A percentile compares a stretch with the other conserved stretches of the same genome.
Evolutionary conservation across 306 rosid species (phyloP).

Genomic region (Abrus precatorius): DNA sequence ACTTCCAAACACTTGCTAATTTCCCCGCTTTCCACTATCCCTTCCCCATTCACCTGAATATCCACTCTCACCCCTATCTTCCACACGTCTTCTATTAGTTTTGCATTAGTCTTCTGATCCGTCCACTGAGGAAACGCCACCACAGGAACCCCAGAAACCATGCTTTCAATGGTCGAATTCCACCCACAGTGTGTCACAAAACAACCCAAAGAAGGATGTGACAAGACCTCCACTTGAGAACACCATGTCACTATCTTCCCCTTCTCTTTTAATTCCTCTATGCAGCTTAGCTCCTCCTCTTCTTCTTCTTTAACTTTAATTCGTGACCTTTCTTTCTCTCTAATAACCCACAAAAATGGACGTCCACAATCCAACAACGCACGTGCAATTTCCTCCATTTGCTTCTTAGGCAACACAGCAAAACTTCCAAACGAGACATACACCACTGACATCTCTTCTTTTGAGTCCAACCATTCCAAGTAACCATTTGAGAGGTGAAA

Average conservation of each 20-base stretch:
- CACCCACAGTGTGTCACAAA: slow-evolving; percentile 68
- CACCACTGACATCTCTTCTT: slow-evolving; percentile 51
- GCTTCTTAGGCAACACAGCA: slow-evolving; percentile 40
- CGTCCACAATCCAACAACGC: slow-evolving; percentile 58
- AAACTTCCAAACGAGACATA: slow-evolving; percentile 72
- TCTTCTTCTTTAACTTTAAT: not conserved
- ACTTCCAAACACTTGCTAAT: slow-evolving; percentile 57
- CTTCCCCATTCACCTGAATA: slow-evolving; percentile 26
- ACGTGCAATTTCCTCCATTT: slow-evolving; percentile 65
- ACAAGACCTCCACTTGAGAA: slow-evolving; percentile 62
- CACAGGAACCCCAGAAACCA: slow-evolving; percentile 56
- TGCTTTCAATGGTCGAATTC: slow-evolving; percentile 65
- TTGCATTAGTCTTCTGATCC: slow-evolving; percentile 68
- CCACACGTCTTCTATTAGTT: slow-evolving; percentile 60
- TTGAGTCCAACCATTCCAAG: slow-evolving; percentile 65
- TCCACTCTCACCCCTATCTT: slow-evolving; percentile 61
- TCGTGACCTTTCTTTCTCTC: slow-evolving; percentile 10
- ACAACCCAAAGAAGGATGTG: slow-evolving; percentile 59
- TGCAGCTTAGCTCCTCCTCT: slow-evolving; percentile 33
- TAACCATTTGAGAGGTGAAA: slow-evolving; percentile 21
- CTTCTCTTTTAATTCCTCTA: slow-evolving; percentile 44
- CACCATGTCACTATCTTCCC: slow-evolving; percentile 70
- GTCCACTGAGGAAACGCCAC: slow-evolving; percentile 61
- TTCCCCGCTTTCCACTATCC: slow-evolving; percentile 40
- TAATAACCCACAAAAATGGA: slow-evolving; percentile 71